These are phyloP conservation scores for Botrytis galanthina DNA, from an alignment of 2,329 filamentous ascomycete species.

Conservation along the genomic window DNA sequence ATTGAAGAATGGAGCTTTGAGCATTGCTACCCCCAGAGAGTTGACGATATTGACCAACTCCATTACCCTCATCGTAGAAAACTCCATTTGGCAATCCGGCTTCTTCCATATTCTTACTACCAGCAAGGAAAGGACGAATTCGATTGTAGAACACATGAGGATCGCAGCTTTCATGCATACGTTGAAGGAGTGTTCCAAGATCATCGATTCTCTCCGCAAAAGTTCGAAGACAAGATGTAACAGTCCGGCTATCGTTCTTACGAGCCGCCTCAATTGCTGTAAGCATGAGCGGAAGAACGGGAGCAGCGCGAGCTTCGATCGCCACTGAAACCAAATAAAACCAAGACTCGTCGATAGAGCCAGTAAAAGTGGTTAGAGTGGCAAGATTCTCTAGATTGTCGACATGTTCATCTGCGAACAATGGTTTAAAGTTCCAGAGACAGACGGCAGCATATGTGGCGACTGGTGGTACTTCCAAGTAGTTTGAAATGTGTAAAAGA, in stretches of 20 bases:
- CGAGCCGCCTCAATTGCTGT: conserved; percentile 80
- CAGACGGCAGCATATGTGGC: conserved; percentile 91
- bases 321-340: conserved; percentile 96
- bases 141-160: conserved; percentile 93
- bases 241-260: conserved; percentile 63
- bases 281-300: conserved; percentile 85
- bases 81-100: conserved; percentile 86
- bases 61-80: conserved; percentile 78
- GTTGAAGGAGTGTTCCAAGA: conserved; percentile 71
- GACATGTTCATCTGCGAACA: conserved; percentile 79
- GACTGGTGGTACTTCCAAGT: conserved; percentile 84
- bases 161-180: conserved; percentile 95
- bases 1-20: conserved; percentile 94
- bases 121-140: conserved; percentile 92
- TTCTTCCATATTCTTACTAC: conserved; percentile 96
- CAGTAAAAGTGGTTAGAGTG: conserved; percentile 87
- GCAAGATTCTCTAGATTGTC: conserved; percentile 85
- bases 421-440: conserved; percentile 94
- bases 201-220: conserved; percentile 90
- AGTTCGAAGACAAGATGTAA: conserved; percentile 71
- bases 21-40: conserved; percentile 95
- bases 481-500: conserved; percentile 70
- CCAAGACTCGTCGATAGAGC: conserved; percentile 95
- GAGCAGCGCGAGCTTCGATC: conserved; percentile 87
- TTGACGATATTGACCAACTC: conserved; percentile 67